Evolutionary conservation across 148 eudicot species (phyloP).

Genomic region (Vaccinium macrocarpon): DNA sequence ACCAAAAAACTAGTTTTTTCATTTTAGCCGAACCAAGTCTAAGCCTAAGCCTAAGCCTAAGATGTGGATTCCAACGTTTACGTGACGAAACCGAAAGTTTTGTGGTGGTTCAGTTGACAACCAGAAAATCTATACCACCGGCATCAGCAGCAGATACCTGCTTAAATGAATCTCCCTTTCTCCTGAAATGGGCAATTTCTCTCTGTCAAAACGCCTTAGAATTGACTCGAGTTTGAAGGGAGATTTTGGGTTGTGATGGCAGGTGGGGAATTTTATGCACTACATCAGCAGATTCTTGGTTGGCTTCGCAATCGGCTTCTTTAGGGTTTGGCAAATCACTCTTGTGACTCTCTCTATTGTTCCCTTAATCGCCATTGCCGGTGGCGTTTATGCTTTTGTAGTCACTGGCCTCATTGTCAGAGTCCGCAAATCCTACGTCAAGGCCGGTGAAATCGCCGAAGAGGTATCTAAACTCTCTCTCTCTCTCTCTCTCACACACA

Average conservation of each 20-base stretch:
- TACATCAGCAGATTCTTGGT: conserved; percentile 80
- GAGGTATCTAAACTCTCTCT: conserved; percentile 47
- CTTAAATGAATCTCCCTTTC: too few species aligned
- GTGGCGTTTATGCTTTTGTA: conserved; percentile 83
- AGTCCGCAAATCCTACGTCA: conserved; percentile 80
- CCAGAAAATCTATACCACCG: neutral
- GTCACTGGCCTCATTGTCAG: conserved; percentile 84
- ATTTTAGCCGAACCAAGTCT: too few species aligned
- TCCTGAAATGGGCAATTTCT: neutral
- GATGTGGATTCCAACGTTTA: too few species aligned
- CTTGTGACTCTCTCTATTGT: conserved; percentile 88
- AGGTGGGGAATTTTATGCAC: conserved; percentile 93
- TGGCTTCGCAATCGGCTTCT: conserved; percentile 86
- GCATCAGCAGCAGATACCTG: too few species aligned
- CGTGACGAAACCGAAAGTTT: too few species aligned
- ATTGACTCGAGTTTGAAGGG: neutral
- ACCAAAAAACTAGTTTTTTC: too few species aligned
- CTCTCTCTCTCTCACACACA: neutral
- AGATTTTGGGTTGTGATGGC: conserved; percentile 5
- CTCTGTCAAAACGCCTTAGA: neutral
- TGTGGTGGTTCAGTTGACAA: too few species aligned
- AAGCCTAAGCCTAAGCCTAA: too few species aligned
- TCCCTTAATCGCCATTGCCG: conserved; percentile 85
- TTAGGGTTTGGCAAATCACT: conserved; percentile 93
- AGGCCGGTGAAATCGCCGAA: conserved; percentile 94